Conservation (phyloP, 2,329 filamentous ascomycete genomes). For the Trichoderma simmonsii region DNA sequence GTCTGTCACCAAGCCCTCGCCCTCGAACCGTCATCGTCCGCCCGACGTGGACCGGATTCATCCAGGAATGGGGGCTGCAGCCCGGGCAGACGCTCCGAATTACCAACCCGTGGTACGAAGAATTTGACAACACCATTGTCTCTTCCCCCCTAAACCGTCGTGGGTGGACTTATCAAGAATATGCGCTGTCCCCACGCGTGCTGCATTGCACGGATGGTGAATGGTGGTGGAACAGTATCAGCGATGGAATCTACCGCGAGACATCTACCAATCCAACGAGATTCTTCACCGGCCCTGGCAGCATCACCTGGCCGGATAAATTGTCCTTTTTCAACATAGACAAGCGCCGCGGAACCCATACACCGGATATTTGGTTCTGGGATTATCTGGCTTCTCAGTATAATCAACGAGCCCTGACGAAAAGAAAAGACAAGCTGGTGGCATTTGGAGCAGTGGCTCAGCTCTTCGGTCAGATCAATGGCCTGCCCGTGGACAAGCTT, state of each 20-base stretch:
- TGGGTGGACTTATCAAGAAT: conserved; percentile 7
- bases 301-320: conserved; percentile 1
- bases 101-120: conserved; percentile 1
- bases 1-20: not conserved
- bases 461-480: not conserved
- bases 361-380: not conserved
- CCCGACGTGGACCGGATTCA: not conserved
- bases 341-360: not conserved
- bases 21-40: conserved; percentile 3
- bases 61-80: not conserved
- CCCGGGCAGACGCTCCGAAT: not conserved
- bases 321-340: not conserved
- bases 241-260: not conserved
- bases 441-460: conserved; percentile 6
- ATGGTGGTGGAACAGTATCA: conserved; percentile 8
- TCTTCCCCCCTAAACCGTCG: not conserved
- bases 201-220: conserved; percentile 11
- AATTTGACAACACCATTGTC: conserved; percentile 1
- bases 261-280: not conserved
- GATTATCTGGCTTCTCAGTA: not conserved
- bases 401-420: conserved; percentile 6
- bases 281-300: not conserved
- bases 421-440: conserved; percentile 4
- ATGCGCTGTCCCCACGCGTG: conserved; percentile 1
- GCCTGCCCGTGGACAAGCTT: not conserved